Conservation (phyloP, 2,329 filamentous ascomycete genomes). For the Xylogone sp. region DNA sequence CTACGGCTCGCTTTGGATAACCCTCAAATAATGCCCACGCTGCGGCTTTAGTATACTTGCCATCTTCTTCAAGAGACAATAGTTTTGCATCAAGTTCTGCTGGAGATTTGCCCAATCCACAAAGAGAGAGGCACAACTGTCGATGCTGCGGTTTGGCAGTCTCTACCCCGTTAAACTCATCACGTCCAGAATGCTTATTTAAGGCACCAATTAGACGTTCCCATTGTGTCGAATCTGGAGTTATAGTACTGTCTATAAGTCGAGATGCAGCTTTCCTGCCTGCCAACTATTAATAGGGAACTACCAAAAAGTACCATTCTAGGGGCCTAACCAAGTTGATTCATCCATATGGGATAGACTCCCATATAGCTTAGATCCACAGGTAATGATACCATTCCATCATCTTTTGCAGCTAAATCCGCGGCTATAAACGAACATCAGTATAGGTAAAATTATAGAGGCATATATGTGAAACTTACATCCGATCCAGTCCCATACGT, state of each 20-base stretch:
- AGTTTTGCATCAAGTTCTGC: slow-evolving; percentile 41
- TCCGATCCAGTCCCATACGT: slow-evolving; percentile 74
- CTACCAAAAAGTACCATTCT: background rate
- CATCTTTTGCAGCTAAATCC: slow-evolving; percentile 58
- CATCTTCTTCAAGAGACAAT: slow-evolving; percentile 40
- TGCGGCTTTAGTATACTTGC: slow-evolving; percentile 69
- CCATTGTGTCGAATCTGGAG: slow-evolving; percentile 48
- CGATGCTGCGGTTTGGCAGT: slow-evolving; percentile 68
- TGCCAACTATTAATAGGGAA: slow-evolving; percentile 20
- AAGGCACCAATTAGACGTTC: slow-evolving; percentile 60
- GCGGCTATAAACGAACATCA: slow-evolving; percentile 40
- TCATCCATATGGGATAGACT: slow-evolving; percentile 68
- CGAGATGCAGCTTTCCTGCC: slow-evolving; percentile 46
- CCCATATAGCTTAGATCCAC: slow-evolving; percentile 76
- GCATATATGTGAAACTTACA: slow-evolving; percentile 37
- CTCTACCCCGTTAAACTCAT: slow-evolving; percentile 57
- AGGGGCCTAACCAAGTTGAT: slow-evolving; percentile 53
- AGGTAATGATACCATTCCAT: slow-evolving; percentile 65
- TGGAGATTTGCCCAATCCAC: slow-evolving; percentile 62
- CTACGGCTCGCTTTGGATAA: slow-evolving; percentile 63
- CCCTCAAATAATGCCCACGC: slow-evolving; percentile 74
- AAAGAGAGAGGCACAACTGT: slow-evolving; percentile 72
- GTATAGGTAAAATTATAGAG: background rate
- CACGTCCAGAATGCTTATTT: slow-evolving; percentile 58
- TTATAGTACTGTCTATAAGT: slow-evolving; percentile 39